Evolutionary conservation across 306 rosid species (phyloP), one percentile per base, ranked within the genome.

Genomic region (Cercis canadensis): DNA sequence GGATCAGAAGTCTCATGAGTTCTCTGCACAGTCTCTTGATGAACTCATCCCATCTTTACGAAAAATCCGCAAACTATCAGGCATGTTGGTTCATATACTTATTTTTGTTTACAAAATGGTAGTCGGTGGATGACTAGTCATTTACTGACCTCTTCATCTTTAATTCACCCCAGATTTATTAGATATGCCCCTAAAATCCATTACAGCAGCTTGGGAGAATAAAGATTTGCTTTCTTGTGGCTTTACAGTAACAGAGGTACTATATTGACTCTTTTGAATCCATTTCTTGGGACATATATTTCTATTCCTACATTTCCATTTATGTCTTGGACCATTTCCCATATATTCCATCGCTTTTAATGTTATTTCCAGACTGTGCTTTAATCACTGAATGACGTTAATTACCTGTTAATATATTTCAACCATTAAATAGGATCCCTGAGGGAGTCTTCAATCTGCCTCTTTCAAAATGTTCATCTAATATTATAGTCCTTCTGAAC

Each of bases 1-100:
- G 62, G 70, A 65, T 32, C 87, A 79, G 83, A 90, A 82, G 57
- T 78, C 66, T 21, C 85, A 36, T n/a, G 95, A 83, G 73, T 72
- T 75, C 52, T 46, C 83, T 59, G n/a, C 57, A 5, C 69, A 41
- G n/a, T 59, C 80, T 76, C 87, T 83, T 40, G 87, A 88, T 67
- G 78, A 82, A 73, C 81, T 67, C 49, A 63, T 93, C 73, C 96
- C 97, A 34, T 90, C 97, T 39, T 79, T 90, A 62, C 37, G 73
- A 62, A 94, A 94, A 89, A 77, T 86, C 78, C 92, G 89, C 70
- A 90, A 89, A 89, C 65, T 94, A 66, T 87, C 97, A 87, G 97
- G 97, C 76, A 90, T 81, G 89, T 76, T 52, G n/a, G 54, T 72
- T 36, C 8, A 51, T 51, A 16, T 73, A 33, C 41, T 29, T 50